These are phyloP conservation scores for Botryotinia convoluta DNA, from an alignment of 2,329 filamentous ascomycete genomes.

Conservation along the genomic window DNA sequence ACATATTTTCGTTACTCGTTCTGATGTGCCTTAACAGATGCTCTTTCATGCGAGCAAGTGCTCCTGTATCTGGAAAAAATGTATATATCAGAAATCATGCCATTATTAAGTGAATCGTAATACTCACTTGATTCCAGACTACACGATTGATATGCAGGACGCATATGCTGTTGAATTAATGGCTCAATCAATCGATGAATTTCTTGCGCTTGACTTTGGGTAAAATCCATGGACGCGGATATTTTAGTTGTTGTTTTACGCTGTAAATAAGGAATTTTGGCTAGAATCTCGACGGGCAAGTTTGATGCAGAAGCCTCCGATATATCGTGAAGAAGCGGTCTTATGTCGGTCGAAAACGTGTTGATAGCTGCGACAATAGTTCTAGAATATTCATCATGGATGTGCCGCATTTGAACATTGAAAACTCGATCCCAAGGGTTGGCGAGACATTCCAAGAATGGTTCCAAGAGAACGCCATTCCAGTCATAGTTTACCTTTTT, in stretches of 20 bases:
- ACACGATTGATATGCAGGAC: not conserved
- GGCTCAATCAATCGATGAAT: not conserved
- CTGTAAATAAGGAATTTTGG: too few relatives aligned
- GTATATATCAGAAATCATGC: too few relatives aligned
- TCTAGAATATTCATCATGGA: not conserved
- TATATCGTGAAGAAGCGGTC: not conserved
- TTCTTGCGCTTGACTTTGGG: not conserved
- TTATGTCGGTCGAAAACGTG: not conserved
- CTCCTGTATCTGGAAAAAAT: not conserved
- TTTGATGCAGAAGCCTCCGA: not conserved
- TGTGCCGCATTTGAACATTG: not conserved
- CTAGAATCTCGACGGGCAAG: too few relatives aligned
- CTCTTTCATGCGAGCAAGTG: not conserved
- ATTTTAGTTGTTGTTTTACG: not conserved
- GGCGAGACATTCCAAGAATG: not conserved
- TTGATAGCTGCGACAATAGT: not conserved
- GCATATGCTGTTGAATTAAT: not conserved
- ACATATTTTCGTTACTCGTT: not conserved
- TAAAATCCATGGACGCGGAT: not conserved
- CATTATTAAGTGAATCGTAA: too few relatives aligned
- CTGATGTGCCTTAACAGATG: not conserved
- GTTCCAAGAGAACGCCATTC: not conserved
- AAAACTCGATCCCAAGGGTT: not conserved
- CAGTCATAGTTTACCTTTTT: not conserved
- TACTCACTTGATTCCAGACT: not conserved